Percentiles rank a stretch among this genome's conserved stretches.
phyloP scores from a whole-genome alignment of 2,329 filamentous ascomycete species.

The Colletotrichum orbiculare region DNA sequence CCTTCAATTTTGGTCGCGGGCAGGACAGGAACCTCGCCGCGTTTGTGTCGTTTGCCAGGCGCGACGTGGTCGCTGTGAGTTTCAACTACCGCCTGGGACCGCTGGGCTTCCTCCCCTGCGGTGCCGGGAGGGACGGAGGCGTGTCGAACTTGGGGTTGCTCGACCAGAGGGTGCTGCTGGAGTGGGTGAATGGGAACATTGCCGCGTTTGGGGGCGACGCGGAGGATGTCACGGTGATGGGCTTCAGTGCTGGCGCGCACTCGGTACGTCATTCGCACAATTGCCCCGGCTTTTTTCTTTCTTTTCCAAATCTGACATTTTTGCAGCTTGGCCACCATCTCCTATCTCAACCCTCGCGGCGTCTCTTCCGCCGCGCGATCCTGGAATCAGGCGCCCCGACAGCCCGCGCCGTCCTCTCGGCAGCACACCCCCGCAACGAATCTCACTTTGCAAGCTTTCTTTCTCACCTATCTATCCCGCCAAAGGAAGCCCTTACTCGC shows the following conservation, averaged over 20 bases:
- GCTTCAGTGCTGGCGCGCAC: conserved; percentile 71
- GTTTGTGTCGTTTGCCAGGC: conserved; percentile 66
- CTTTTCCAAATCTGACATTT: conserved; percentile 31
- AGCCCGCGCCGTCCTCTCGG: conserved; percentile 63
- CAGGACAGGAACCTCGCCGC: conserved; percentile 69
- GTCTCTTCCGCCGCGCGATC: conserved; percentile 64
- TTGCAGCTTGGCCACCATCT: conserved; percentile 74
- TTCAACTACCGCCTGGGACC: conserved; percentile 74
- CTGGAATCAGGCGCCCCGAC: conserved; percentile 68
- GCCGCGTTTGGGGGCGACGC: conserved; percentile 69
- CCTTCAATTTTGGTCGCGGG: conserved; percentile 67
- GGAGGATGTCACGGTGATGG: conserved; percentile 69
- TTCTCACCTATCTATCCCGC: conserved; percentile 60
- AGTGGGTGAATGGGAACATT: conserved; percentile 72
- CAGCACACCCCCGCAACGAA: conserved; percentile 67
- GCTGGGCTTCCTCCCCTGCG: conserved; percentile 75
- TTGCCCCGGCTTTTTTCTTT: conserved; percentile 15
- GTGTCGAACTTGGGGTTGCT: conserved; percentile 72
- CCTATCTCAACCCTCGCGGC: conserved; percentile 57
- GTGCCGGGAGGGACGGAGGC: conserved; percentile 62
- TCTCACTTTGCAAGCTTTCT: conserved; percentile 67
- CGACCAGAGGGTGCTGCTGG: conserved; percentile 69
- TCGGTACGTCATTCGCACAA: conserved; percentile 52
- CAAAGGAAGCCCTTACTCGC: conserved; percentile 60
- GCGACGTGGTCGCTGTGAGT: conserved; percentile 66